Evolutionary conservation across 164 flowering plant genomes (phyloP), one percentile per base, ranked within the genome.

Genomic region (Litsea cubeba): DNA sequence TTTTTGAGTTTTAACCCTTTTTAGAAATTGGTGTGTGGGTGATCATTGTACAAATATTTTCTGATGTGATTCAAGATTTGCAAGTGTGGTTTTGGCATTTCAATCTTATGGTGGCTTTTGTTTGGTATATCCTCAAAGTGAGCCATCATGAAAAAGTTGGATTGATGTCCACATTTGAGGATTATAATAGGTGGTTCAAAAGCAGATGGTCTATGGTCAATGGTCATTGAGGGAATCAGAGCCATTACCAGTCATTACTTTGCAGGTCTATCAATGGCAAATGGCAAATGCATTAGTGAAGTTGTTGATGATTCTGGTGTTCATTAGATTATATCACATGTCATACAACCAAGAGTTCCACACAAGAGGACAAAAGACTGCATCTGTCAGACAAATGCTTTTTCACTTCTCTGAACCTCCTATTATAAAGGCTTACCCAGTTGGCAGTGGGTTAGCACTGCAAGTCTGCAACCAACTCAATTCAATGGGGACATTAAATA

Each of bases 21-120:
- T 54, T 51, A 50, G 40, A 26, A 28, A 20, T 57, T 57, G 74
- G 65, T 62, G 68, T 62, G 32, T 62, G 32, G 26, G 67, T 35
- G 68, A 72, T 72, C 46, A 22, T 40, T 72, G 74, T 72, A 72
- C 30, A 62, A 62, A 72, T 65, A 20, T 65, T 65, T 65, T 65
- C 40, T 30, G 69, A 65, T 65, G 49, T 30, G 69, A 65, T 30
- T 65, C 69, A 65, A 65, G 69, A 65, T 12, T 14, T 26, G 8
- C 18, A 11, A 15, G 28, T 28, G 46, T 65, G 46, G 17, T 63
- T 20, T 65, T 65, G 15, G 69, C 69, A 2, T 65, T 63, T 26
- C 6, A 24, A 23, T n/a, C 28, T 63, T 40, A 40, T 40, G 46
- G 2, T 3, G 46, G 11, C 2, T 40, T 40, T 40, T 40, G 46